Evolutionary conservation across 495 filamentous ascomycete species (phyloP).

Genomic region (Hyphodiscus hymeniophilus): DNA sequence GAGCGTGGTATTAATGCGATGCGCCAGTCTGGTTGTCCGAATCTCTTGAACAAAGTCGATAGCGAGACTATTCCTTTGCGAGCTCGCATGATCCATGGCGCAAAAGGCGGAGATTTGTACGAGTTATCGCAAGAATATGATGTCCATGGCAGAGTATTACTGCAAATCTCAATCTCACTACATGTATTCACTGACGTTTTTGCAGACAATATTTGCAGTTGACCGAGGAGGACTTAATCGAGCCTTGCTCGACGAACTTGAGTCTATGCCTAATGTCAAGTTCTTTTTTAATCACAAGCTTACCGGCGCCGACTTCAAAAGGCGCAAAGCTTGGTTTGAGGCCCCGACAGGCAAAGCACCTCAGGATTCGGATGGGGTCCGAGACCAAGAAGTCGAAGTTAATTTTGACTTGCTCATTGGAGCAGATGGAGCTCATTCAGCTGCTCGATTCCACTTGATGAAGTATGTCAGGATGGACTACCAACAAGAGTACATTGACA

Average conservation of each 20-base stretch:
- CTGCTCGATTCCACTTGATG: constrained; percentile 86
- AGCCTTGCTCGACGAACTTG: constrained; percentile 75
- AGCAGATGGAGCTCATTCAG: constrained; percentile 93
- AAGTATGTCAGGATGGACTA: constrained; percentile 84
- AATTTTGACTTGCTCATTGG: constrained; percentile 89
- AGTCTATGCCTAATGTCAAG: constrained; percentile 74
- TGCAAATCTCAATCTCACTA: too few species aligned
- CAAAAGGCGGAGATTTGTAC: constrained; percentile 54
- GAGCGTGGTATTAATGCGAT: constrained; percentile 91
- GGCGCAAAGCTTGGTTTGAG: constrained; percentile 83
- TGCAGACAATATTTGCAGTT: constrained; percentile 39
- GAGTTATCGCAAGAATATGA: constrained; percentile 85
- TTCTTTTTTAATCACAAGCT: constrained; percentile 90
- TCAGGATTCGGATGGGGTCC: background rate
- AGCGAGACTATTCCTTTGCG: constrained; percentile 81
- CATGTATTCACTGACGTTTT: constrained; percentile 9
- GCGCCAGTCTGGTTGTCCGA: constrained; percentile 49
- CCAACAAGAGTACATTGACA: constrained; percentile 92
- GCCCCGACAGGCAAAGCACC: constrained; percentile 17
- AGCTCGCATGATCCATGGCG: constrained; percentile 94
- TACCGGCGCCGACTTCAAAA: constrained; percentile 72
- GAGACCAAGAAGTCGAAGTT: constrained; percentile 47
- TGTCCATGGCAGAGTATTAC: constrained; percentile 75
- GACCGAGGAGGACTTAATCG: constrained; percentile 84
- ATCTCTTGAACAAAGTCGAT: constrained; percentile 65